Conservation (phyloP, 495 filamentous ascomycete genomes). For the Penicillium macrosclerotiorum region DNA sequence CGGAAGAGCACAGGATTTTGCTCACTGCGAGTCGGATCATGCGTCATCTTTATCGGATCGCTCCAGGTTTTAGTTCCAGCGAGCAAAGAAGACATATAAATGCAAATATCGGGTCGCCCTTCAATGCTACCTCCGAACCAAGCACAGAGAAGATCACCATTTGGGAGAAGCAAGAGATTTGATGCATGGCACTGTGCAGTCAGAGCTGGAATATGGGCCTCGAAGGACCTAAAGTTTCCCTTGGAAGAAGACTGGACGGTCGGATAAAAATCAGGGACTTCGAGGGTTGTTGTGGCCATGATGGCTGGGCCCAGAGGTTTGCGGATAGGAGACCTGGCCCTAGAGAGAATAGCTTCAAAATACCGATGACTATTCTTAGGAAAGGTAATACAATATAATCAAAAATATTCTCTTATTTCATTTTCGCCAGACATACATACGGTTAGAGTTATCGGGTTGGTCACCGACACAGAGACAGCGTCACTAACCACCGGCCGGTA, state of each 20-base stretch:
- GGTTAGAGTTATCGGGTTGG: constrained; percentile 11
- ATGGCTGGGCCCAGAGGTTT: neutral
- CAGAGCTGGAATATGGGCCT: constrained; percentile 23
- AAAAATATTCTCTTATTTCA: constrained; percentile 12
- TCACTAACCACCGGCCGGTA: constrained; percentile 7
- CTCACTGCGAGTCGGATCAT: constrained; percentile 25
- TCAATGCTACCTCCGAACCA: constrained; percentile 30
- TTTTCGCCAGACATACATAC: no score
- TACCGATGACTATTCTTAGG: no score
- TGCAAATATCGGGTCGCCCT: constrained; percentile 26
- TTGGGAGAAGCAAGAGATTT: constrained; percentile 22
- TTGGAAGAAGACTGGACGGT: constrained; percentile 1
- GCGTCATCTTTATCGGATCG: constrained; percentile 17
- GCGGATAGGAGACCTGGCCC: no score
- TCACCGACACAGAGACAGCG: neutral
- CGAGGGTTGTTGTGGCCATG: constrained; percentile 8
- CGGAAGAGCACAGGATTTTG: constrained; percentile 24
- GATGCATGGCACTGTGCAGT: constrained; percentile 27
- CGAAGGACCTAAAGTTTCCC: constrained; percentile 3
- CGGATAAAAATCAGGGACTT: constrained; percentile 6
- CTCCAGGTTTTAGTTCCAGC: constrained; percentile 10
- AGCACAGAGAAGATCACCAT: constrained; percentile 23
- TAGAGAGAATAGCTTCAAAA: no score
- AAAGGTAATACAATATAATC: no score
- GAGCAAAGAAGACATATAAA: constrained; percentile 20